Evolutionary conservation across 331 rosid genomes (phyloP), one percentile per base, ranked within the genome.

Genomic region (Ulmus americana): DNA sequence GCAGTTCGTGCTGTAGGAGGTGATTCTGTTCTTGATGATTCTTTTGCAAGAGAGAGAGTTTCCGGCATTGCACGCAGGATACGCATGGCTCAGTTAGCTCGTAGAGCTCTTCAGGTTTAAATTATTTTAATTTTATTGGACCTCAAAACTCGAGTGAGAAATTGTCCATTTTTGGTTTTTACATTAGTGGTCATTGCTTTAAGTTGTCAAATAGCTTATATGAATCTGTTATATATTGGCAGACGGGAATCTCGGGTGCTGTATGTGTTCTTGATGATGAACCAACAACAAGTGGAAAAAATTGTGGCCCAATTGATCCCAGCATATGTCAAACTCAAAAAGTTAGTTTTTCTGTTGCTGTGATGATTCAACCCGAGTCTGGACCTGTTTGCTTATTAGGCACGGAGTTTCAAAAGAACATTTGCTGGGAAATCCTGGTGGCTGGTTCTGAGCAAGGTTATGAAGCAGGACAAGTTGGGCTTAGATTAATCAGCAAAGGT

Each of bases 401-500:
- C 64, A 90, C 97, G 0, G 99, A 94, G 81, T 94, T 82, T 82
- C 88, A 84, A 81, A 84, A 90, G 81, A 84, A 79, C 65, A 68
- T 87, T 58, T 94, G 99, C 79, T 94, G 99, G 99, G 99, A 94
- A 86, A 73, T 94, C 79, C 81, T 94, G 55, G 99, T 94, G 45
- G 97, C 97, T 64, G 99, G 99, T 78, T 84, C 96, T 59, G 99
- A 94, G 77, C 99, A 94, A 79, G 99, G 97, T 57, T 87, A 90
- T 69, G 99, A 94, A 78, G 99, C 99, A 59, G 99, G 99, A 65
- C 99, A 90, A 81, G 99, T 94, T 79, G 99, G 97, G 74, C 91
- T 94, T 70, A 74, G 99, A 81, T 82, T 94, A 82, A 94, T 94
- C 72, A 90, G 95, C 22, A 90, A 94, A 79, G 95, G 99, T 62